Percentiles rank a stretch among this genome's conserved stretches.
Evolutionary conservation across 352 stramenopile genomes (phyloP).

Genomic region (Pythium inflatum): DNA sequence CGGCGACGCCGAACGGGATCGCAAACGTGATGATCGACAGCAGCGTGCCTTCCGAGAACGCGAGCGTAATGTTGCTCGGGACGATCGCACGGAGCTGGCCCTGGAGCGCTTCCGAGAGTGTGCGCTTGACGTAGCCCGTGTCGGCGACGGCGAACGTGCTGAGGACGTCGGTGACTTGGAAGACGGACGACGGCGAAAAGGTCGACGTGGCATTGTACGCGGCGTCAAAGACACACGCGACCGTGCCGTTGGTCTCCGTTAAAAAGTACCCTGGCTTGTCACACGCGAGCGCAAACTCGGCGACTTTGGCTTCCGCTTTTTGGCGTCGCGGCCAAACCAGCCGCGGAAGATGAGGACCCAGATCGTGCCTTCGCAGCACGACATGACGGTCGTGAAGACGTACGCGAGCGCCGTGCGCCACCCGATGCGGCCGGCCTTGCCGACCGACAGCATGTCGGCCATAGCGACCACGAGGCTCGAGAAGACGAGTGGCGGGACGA

Average conservation of each 20-base stretch:
- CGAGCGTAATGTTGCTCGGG: slow-evolving; percentile 20
- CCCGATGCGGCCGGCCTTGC: slow-evolving; percentile 41
- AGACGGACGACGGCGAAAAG: slow-evolving; percentile 24
- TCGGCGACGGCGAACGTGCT: slow-evolving; percentile 15
- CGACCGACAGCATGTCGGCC: slow-evolving; percentile 43
- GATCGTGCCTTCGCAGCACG: slow-evolving; percentile 23
- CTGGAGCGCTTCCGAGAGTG: slow-evolving; percentile 22
- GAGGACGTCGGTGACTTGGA: slow-evolving; percentile 34
- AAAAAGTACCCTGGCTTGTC: slow-evolving; percentile 30
- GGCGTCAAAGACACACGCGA: slow-evolving; percentile 26
- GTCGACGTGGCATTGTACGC: slow-evolving; percentile 24
- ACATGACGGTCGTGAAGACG: slow-evolving; percentile 30
- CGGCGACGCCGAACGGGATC: slow-evolving; percentile 19
- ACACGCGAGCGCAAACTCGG: slow-evolving; percentile 29
- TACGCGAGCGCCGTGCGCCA: slow-evolving; percentile 39
- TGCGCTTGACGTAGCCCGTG: slow-evolving; percentile 16
- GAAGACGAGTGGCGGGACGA: slow-evolving; percentile 53
- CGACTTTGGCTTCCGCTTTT: background rate
- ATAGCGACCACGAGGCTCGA: slow-evolving; percentile 42
- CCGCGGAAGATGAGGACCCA: slow-evolving; percentile 28
- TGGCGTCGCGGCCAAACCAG: slow-evolving; percentile 19
- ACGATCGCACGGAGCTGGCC: slow-evolving; percentile 22
- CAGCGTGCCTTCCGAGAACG: slow-evolving; percentile 22
- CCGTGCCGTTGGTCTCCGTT: slow-evolving; percentile 28
- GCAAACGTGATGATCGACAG: slow-evolving; percentile 31